These are phyloP conservation scores for Neurospora sp. DNA, from an alignment of 495 filamentous ascomycete species.

Conservation along the genomic window DNA sequence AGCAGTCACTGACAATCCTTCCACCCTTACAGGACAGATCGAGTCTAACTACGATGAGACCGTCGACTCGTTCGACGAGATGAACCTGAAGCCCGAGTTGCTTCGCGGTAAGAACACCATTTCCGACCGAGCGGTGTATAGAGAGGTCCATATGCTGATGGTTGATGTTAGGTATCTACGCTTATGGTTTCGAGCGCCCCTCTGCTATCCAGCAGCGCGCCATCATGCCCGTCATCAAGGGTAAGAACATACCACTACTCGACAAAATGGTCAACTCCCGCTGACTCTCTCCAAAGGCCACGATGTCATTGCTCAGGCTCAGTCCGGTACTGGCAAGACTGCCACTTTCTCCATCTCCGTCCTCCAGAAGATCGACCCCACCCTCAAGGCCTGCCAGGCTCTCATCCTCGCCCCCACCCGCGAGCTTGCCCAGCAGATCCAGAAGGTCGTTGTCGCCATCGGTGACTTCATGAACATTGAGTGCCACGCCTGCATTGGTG, in stretches of 20 bases:
- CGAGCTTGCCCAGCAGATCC: slow-evolving; percentile 96
- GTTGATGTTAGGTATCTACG: slow-evolving; percentile 70
- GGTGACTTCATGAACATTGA: slow-evolving; percentile 99
- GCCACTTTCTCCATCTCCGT: slow-evolving; percentile 98
- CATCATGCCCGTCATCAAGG: slow-evolving; percentile 99
- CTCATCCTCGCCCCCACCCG: slow-evolving; percentile 96
- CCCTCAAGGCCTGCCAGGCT: slow-evolving; percentile 79
- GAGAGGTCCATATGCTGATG: slow-evolving; percentile 10
- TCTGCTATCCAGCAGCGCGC: slow-evolving; percentile 99
- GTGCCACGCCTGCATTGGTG: slow-evolving; percentile 97
- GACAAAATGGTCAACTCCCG: slow-evolving; percentile 7
- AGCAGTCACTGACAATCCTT: slow-evolving; percentile 9
- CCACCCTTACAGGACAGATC: slow-evolving; percentile 66
- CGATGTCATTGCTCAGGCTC: slow-evolving; percentile 98
- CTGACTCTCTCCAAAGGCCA: slow-evolving; percentile 50
- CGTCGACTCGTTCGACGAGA: slow-evolving; percentile 96
- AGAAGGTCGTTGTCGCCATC: slow-evolving; percentile 92
- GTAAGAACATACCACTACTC: slow-evolving; percentile 43
- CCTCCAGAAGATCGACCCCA: slow-evolving; percentile 84
- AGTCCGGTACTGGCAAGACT: slow-evolving; percentile 98
- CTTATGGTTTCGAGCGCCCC: slow-evolving; percentile 98
- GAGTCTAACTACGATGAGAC: slow-evolving; percentile 99
- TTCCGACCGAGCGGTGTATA: neutral
- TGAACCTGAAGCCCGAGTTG: slow-evolving; percentile 92
- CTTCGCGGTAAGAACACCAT: slow-evolving; percentile 66